A percentile compares a stretch with the other conserved stretches of the same genome.
These are phyloP conservation scores for Leccinum boreale DNA, from an alignment of 768 basidiomycete genomes.

Conservation along the genomic window DNA sequence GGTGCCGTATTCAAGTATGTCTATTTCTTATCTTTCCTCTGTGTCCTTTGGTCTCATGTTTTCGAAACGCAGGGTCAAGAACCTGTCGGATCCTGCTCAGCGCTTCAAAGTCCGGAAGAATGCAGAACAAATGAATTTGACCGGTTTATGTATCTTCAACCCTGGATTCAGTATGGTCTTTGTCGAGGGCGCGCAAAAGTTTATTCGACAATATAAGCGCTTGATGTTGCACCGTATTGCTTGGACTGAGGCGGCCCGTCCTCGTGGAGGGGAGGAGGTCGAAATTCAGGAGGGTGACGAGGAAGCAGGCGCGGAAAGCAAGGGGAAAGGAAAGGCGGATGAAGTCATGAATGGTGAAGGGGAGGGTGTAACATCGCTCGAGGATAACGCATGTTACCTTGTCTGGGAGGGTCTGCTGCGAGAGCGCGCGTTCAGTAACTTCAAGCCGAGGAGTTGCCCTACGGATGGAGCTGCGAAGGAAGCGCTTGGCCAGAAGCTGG, in stretches of 20 bases:
- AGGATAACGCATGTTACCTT: conserved; percentile 83
- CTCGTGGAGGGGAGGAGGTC: conserved; percentile 69
- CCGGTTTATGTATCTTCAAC: conserved; percentile 89
- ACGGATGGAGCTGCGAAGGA: conserved; percentile 87
- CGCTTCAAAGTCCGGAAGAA: conserved; percentile 97
- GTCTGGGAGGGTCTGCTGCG: conserved; percentile 92
- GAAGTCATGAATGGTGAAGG: conserved; percentile 20
- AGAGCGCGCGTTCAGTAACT: conserved; percentile 75
- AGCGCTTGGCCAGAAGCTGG: conserved; percentile 76
- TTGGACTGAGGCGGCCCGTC: conserved; percentile 90
- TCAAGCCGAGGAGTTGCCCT: conserved; percentile 79
- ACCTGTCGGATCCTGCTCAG: conserved; percentile 87
- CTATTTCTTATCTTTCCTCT: not conserved
- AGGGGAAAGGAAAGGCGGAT: conserved; percentile 33
- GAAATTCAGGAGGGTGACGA: conserved; percentile 56
- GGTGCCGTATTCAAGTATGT: conserved; percentile 92
- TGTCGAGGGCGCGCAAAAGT: conserved; percentile 87
- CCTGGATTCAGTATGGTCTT: conserved; percentile 87
- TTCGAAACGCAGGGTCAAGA: conserved; percentile 62
- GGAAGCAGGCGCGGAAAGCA: conserved; percentile 34
- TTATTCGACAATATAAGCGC: conserved; percentile 81
- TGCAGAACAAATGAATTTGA: conserved; percentile 85
- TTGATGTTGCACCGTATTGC: conserved; percentile 84
- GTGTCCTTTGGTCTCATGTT: not conserved
- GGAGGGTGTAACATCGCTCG: conserved; percentile 46